These are phyloP conservation scores for Ophiosphaerella narmari DNA, from an alignment of 2,329 filamentous ascomycete genomes.

Conservation along the genomic window DNA sequence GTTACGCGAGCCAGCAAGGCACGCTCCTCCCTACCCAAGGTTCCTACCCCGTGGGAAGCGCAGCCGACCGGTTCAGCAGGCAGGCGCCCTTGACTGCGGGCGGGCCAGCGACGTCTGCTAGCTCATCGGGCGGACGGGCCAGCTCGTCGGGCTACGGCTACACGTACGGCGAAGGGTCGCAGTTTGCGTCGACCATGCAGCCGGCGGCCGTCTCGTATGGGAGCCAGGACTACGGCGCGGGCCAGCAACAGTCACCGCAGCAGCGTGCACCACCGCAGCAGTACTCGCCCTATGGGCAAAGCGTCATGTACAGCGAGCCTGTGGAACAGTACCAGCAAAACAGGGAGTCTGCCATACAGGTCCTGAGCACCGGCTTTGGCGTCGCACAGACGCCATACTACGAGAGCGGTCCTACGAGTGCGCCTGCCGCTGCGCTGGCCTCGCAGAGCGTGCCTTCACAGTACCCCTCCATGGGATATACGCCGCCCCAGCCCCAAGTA, in stretches of 20 bases:
- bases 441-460: constrained; percentile 69
- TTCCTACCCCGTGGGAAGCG: constrained; percentile 51
- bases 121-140: constrained; percentile 46
- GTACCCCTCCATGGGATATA: constrained; percentile 61
- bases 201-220: constrained; percentile 62
- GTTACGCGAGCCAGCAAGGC: constrained; percentile 61
- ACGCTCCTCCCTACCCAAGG: constrained; percentile 50
- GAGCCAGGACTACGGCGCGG: constrained; percentile 65
- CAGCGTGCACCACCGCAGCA: constrained; percentile 56
- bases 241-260: constrained; percentile 60
- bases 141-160: constrained; percentile 55
- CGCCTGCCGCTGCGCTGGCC: constrained; percentile 62
- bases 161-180: constrained; percentile 59
- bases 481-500: constrained; percentile 65
- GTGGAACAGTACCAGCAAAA: constrained; percentile 78
- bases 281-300: constrained; percentile 61
- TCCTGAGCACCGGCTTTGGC: constrained; percentile 70
- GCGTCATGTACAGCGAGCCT: constrained; percentile 81
- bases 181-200: constrained; percentile 60
- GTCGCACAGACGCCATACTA: constrained; percentile 71
- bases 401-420: constrained; percentile 63
- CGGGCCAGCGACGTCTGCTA: constrained; percentile 48
- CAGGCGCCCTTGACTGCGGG: constrained; percentile 51
- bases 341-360: constrained; percentile 69
- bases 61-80: constrained; percentile 55